Evolutionary conservation across 805 yeast genomes (phyloP), one percentile per base, ranked within the genome.

Genomic region (Naumovozyma castellii): DNA sequence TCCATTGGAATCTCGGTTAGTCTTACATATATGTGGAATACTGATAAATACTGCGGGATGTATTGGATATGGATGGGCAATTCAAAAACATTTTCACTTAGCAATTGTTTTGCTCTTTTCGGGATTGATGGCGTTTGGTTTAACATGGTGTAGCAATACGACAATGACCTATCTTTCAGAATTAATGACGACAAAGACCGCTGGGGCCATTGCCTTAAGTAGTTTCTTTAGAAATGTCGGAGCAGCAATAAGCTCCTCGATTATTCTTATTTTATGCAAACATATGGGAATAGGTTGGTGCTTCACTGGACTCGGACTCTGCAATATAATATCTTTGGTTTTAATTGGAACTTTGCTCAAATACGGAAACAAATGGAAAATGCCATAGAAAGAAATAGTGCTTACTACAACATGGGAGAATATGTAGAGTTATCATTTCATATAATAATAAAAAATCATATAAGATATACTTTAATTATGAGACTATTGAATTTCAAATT

Each of bases 161-260:
- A 70, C 71, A 3, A 73, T 75, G 43, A 71, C 80, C 0, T 75
- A 74, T 49, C 50, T 74, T 36, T 68, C 77, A 1, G 80, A 75
- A 44, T 61, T 73, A 30, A 60, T 72, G 10, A 60, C 68, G 3
- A 67, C 65, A 2, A 73, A 70, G 45, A 72, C 78, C 1, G 75
- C 79, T 1, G 65, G 75, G 0, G 64, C 69, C 38, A 75, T 75
- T 18, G 77, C 80, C 1, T 53, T 75, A 35, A 75, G 75, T 1
- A 74, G 75, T 43, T 58, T 72, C 38, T 66, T 72, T 50, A 64
- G 80, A 49, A 75, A 74, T 44, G 48, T 66, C 2, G 75, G 75
- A 1, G 80, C 80, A 1, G 76, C 77, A 2, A 60, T 73, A 0
- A 68, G 76, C 22, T 68, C 79, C 0, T 71, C 66, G 1, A 57